Evolutionary conservation across 345 rosid species (phyloP).

Genomic region (Aquilaria sinensis): DNA sequence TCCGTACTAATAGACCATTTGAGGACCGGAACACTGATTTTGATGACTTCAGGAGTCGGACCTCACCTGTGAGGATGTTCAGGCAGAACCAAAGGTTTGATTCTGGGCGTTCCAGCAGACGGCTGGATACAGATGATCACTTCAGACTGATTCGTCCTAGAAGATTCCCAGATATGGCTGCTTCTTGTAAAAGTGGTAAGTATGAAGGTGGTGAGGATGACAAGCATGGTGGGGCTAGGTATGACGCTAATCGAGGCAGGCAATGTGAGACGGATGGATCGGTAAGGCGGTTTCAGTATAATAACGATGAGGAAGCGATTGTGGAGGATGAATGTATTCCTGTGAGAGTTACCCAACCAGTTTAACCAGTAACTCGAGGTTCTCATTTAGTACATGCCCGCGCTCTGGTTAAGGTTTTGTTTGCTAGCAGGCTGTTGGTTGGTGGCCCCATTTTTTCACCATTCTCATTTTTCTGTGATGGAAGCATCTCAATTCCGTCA

Average conservation of each 20-base stretch:
- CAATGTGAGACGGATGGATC: conserved; percentile 19
- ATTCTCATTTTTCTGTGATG: not conserved
- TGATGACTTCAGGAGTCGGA: conserved; percentile 32
- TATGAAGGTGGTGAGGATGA: conserved; percentile 28
- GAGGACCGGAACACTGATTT: conserved; percentile 29
- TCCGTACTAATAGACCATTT: conserved; percentile 23
- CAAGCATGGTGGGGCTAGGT: conserved; percentile 23
- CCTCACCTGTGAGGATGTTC: conserved; percentile 28
- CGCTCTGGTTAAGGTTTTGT: conserved; percentile 5
- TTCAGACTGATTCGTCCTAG: conserved; percentile 22
- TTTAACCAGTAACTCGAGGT: conserved; percentile 5
- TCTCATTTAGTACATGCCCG: not conserved
- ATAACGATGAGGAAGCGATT: conserved; percentile 13
- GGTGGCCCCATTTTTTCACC: not conserved
- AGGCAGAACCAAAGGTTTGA: conserved; percentile 32
- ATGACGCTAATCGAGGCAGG: conserved; percentile 21
- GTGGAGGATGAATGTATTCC: conserved; percentile 15
- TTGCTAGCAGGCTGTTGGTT: not conserved
- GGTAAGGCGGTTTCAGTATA: conserved; percentile 14
- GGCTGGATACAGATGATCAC: conserved; percentile 19
- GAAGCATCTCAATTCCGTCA: conserved; percentile 1
- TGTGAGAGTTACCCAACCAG: conserved; percentile 6
- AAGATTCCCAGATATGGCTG: conserved; percentile 20
- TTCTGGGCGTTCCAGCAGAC: conserved; percentile 16
- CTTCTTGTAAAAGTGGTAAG: conserved; percentile 19